phyloP scores from a whole-genome alignment of 2,329 filamentous ascomycete genomes.

The Colletotrichum sp. region DNA sequence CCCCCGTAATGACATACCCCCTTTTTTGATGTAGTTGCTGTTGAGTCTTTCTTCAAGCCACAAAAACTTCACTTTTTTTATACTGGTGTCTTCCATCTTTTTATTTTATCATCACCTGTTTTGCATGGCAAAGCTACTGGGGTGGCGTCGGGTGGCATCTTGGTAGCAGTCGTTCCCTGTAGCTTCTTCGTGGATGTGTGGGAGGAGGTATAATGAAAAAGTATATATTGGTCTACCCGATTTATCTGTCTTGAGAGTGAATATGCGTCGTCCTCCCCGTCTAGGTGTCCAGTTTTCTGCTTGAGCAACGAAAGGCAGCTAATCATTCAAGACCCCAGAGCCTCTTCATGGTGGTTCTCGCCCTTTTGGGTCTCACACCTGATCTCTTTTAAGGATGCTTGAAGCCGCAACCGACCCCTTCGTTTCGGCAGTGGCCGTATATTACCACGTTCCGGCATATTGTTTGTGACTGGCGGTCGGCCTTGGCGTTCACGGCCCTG shows the following conservation, averaged over 20 bases:
- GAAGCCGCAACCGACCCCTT: background rate
- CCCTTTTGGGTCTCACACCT: rapidly evolving
- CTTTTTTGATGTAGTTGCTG: background rate
- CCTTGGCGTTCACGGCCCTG: background rate
- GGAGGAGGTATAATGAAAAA: background rate
- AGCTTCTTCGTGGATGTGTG: background rate
- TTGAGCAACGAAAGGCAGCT: background rate
- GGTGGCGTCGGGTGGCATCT: constrained; percentile 15
- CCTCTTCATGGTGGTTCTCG: background rate
- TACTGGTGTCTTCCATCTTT: background rate
- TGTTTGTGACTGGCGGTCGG: background rate
- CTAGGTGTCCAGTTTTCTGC: background rate
- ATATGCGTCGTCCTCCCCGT: rapidly evolving
- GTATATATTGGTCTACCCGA: background rate
- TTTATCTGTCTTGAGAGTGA: rapidly evolving
- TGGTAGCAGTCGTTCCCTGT: constrained; percentile 7
- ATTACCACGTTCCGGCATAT: background rate
- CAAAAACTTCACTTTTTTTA: background rate
- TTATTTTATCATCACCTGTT: background rate
- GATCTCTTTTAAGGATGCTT: background rate
- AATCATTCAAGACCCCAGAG: rapidly evolving
- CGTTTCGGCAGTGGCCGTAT: background rate
- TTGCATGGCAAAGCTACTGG: constrained; percentile 14
- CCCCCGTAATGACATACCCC: constrained; percentile 14
- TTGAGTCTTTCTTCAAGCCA: background rate